Evolutionary conservation across 805 yeast species (phyloP).

Genomic region (Starmerella vaccinii): DNA sequence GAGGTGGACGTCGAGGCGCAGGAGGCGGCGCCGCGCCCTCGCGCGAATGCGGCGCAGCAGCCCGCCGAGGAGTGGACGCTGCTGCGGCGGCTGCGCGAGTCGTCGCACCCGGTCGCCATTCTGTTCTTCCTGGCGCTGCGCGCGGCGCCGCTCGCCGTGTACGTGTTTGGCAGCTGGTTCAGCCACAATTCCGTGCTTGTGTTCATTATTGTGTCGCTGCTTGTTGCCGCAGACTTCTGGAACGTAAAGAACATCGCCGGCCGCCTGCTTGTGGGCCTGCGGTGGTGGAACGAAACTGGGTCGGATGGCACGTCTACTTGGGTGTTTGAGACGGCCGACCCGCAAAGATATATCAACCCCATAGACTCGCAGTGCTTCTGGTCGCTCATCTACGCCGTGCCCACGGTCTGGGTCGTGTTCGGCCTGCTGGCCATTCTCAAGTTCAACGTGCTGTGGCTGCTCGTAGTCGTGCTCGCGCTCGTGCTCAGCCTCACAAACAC

Average conservation of each 20-base stretch:
- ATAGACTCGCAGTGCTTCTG: conserved; percentile 86
- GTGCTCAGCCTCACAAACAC: conserved; percentile 71
- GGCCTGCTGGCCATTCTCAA: conserved; percentile 71
- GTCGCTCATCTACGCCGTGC: conserved; percentile 65
- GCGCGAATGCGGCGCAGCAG: not conserved
- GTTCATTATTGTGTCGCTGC: conserved; percentile 65
- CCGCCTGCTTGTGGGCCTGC: conserved; percentile 71
- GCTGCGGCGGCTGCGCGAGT: conserved; percentile 45
- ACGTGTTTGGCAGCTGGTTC: conserved; percentile 61
- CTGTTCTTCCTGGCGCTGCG: conserved; percentile 54
- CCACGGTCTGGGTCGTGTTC: conserved; percentile 62
- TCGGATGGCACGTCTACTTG: conserved; percentile 58
- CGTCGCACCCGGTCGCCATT: conserved; percentile 77
- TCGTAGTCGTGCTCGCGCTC: conserved; percentile 46
- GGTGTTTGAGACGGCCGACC: conserved; percentile 82
- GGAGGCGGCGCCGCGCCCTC: not conserved
- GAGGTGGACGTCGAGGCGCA: conserved; percentile 20
- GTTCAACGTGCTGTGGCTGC: conserved; percentile 52
- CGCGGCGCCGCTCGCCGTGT: conserved; percentile 50
- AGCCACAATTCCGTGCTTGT: conserved; percentile 48
- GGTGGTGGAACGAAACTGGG: conserved; percentile 91
- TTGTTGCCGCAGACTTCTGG: conserved; percentile 88
- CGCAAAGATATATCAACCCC: conserved; percentile 60
- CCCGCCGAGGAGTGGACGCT: conserved; percentile 29
- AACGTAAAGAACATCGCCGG: conserved; percentile 86